These are phyloP conservation scores for Phytophthora tubulina DNA, from an alignment of 352 stramenopile species.

Conservation along the genomic window DNA sequence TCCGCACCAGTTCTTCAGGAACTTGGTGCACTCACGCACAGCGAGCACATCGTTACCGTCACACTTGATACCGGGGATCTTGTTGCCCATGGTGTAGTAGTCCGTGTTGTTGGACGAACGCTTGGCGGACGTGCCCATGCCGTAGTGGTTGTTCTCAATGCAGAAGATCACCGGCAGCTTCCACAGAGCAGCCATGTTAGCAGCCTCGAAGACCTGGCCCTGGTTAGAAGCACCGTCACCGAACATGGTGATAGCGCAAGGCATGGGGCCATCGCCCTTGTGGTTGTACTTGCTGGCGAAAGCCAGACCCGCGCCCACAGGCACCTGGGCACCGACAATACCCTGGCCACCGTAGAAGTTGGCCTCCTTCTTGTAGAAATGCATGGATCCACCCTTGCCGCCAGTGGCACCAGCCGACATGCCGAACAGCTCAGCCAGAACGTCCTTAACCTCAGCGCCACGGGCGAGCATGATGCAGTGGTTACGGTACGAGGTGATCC, in stretches of 20 bases:
- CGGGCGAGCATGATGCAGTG: slow-evolving; percentile 98
- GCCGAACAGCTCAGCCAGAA: slow-evolving; percentile 98
- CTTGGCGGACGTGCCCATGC: slow-evolving; percentile 99
- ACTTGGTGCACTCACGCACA: slow-evolving; percentile 96
- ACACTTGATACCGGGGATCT: slow-evolving; percentile 99
- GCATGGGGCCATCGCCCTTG: slow-evolving; percentile 91
- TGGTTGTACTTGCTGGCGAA: slow-evolving; percentile 99
- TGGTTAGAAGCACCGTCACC: slow-evolving; percentile 99
- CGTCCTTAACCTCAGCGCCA: slow-evolving; percentile 93
- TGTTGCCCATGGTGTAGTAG: slow-evolving; percentile 99
- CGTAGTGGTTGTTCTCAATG: slow-evolving; percentile 99
- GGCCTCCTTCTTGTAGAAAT: slow-evolving; percentile 99
- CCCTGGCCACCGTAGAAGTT: slow-evolving; percentile 99
- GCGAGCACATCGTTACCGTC: slow-evolving; percentile 99
- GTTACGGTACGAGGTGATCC: slow-evolving; percentile 99
- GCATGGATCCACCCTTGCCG: slow-evolving; percentile 99
- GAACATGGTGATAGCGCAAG: slow-evolving; percentile 97
- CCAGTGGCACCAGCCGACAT: slow-evolving; percentile 89
- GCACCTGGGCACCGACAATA: slow-evolving; percentile 99
- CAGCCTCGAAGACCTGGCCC: slow-evolving; percentile 98
- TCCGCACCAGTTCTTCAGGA: slow-evolving; percentile 96
- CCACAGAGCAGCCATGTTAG: slow-evolving; percentile 99
- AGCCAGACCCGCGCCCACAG: slow-evolving; percentile 97
- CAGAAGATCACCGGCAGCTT: slow-evolving; percentile 99
- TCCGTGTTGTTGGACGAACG: slow-evolving; percentile 97